Evolutionary conservation across 108 stramenopile species (phyloP), one percentile per base, ranked within the genome.

Genomic region (Nitzschia sp.): DNA sequence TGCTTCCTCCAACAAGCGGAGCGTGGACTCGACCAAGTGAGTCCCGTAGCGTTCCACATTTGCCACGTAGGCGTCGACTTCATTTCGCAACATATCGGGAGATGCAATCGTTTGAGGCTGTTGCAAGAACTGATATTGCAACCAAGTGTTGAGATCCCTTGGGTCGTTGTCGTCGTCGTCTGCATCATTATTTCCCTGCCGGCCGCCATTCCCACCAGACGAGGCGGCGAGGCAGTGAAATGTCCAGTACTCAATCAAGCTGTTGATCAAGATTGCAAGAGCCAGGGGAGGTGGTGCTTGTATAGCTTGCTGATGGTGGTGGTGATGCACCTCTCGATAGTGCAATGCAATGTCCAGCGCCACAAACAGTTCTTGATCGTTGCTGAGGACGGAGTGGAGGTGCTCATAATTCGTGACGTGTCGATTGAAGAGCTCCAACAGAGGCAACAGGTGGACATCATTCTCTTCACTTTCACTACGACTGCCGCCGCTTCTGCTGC

Each of bases 11-110:
- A 66, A 3, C 8, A 55, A 15, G 47, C 50, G 66, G 34, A 66
- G 19, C 1, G 66, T 27, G 1, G 53, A 54, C 30, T 66, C 66
- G 32, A 54, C 21, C 53, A 66, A 54, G 0, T 8, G 15, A 19
- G 31, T 32, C 27, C 66, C 66, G 28, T 50, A 66, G n/a, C 26
- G 35, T 54, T 66, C 66, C 21, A 66, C 25, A 11, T 21, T 16
- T 2, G 1, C 34, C 8, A 66, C 17, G 25, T 55, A 66, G 3
- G 46, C 32, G 32, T 50, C 53, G 26, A 66, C 66, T 23, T 50
- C 52, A 17, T 22, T 52, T 54, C 30, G 21, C 34, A 54, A 50
- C 48, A 50, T 21, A 5, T 22, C 34, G 26, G 45, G 27, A 29
- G 50, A 31, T 15, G 4, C 22, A 61, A 44, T 1, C 1, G 1